Evolutionary conservation across 177 flowering plant genomes (phyloP).

Genomic region (Vitis hybrid): DNA sequence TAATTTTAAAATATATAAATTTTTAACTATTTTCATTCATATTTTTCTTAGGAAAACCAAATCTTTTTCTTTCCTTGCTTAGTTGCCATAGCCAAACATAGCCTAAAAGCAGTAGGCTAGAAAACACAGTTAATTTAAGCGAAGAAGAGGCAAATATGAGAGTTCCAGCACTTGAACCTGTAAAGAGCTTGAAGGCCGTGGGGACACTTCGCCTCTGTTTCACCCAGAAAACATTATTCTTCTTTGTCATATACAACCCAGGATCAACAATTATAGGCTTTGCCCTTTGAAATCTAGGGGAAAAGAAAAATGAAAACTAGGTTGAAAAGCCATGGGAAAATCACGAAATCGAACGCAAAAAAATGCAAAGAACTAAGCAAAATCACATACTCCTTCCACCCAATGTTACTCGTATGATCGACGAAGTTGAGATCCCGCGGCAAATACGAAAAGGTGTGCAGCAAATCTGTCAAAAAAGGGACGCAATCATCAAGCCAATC

Average conservation of each 20-base stretch:
- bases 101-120: too few species aligned
- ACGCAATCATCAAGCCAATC: background rate
- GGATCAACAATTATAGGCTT: conserved; percentile 32
- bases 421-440: conserved; percentile 29
- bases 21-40: too few species aligned
- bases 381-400: conserved; percentile 26
- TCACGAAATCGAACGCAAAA: background rate
- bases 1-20: too few species aligned
- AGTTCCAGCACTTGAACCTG: conserved; percentile 11
- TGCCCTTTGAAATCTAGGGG: conserved; percentile 17
- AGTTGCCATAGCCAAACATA: too few species aligned
- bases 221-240: conserved; percentile 26
- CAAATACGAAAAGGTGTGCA: conserved; percentile 24
- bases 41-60: too few species aligned
- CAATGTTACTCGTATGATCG: conserved; percentile 28
- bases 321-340: background rate
- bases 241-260: conserved; percentile 21
- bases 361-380: background rate
- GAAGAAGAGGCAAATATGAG: too few species aligned
- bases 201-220: conserved; percentile 20
- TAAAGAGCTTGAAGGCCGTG: conserved; percentile 23
- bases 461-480: conserved; percentile 14
- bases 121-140: too few species aligned
- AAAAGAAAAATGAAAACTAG: background rate
- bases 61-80: too few species aligned